Base-by-base conservation (phyloP, 495 filamentous ascomycete species). In the Penicillium salamii region DNA sequence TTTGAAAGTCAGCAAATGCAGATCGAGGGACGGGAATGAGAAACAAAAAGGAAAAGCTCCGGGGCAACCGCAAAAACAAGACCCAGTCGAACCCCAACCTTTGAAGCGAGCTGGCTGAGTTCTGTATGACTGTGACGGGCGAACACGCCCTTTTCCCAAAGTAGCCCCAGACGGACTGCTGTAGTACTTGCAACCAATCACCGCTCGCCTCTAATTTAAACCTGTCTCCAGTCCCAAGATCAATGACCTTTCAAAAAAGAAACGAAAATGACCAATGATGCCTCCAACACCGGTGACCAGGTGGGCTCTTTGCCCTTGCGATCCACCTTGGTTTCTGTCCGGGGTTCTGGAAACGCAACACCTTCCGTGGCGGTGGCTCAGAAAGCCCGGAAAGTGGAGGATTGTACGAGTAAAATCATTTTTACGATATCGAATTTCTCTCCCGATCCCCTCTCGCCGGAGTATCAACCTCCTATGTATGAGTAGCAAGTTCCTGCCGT, bases 271-370 rank as follows among this genome's bases (percentile, higher is more conserved):
- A 43, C 37, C 23, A 49, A 48, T 35, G 17, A 36, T 32, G 20
- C 36, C 24, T 54, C 17, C 26, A 34, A 20, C 24, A 35, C 37
- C 23, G 21, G 45, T 57, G 45, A 53, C 42, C 45, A 50, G 34
- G 50, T 46, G 42, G 14, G 34, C 42, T 35, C 21, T 39, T 44
- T 17, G 12, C 18, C 26, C 29, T 45, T 34, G 7, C 31, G 18
- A 21, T 44, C 43, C 38, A 48, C 37, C 24, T 13, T 20, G 11
- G 13, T 37, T 43, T 48, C 50, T 58, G 53, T 64, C 61, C 59
- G 61, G 61, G 61, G 61, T 61, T 64, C 61, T 64, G 53, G 61
- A 55, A 69, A 59, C 45, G 52, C 66, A 54, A 54, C 29, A 55
- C 46, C 33, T 40, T 44, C 50, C 60, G 60, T 63, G 60, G 59